These are phyloP conservation scores for Ophiorrhiza pumila DNA, from an alignment of 257 asterid species.

Conservation along the genomic window DNA sequence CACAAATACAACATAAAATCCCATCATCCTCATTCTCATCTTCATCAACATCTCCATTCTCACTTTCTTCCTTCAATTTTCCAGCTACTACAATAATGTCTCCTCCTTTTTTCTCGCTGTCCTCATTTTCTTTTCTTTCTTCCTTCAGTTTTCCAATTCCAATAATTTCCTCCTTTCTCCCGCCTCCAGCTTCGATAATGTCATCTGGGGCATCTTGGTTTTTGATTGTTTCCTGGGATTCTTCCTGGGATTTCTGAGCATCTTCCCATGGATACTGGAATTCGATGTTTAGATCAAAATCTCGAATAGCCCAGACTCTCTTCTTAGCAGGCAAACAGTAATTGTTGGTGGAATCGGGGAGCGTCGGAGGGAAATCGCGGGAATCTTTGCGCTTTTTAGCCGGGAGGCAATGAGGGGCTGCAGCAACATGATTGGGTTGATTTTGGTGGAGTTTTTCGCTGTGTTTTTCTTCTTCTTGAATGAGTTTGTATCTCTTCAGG, in stretches of 20 bases:
- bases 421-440: neutral
- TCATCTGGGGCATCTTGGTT: neutral
- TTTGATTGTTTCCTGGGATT: neutral
- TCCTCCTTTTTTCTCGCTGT: neutral
- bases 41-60: neutral
- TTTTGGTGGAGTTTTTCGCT: neutral
- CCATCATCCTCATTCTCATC: slow-evolving; percentile 53
- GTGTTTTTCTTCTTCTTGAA: slow-evolving; percentile 32
- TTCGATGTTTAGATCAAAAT: slow-evolving; percentile 45
- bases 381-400: slow-evolving; percentile 66
- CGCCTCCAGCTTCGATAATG: too few species aligned
- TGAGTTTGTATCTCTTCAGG: slow-evolving; percentile 60
- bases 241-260: neutral
- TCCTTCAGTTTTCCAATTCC: neutral
- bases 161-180: neutral
- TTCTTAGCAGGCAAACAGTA: slow-evolving; percentile 78
- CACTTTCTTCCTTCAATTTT: neutral
- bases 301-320: slow-evolving; percentile 57
- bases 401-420: slow-evolving; percentile 40
- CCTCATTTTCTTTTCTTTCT: neutral
- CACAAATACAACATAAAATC: slow-evolving; percentile 63
- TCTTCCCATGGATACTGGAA: slow-evolving; percentile 1
- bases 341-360: slow-evolving; percentile 21
- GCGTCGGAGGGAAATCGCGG: slow-evolving; percentile 30
- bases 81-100: neutral